Evolutionary conservation across 2,329 filamentous ascomycete species (phyloP).

Genomic region (Pseudogymnoascus sp.): DNA sequence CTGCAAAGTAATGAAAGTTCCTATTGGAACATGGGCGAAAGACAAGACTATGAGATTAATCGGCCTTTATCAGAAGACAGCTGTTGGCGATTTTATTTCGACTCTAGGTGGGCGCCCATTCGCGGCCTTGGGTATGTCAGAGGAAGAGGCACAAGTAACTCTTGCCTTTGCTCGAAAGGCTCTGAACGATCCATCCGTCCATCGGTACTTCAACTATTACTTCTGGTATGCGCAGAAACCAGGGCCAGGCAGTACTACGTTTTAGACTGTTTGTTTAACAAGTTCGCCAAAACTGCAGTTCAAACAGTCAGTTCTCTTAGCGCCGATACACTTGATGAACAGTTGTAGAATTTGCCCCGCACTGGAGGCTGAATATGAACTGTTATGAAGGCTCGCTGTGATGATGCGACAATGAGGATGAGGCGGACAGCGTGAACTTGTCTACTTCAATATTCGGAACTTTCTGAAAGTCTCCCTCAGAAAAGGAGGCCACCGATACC

Average conservation of each 20-base stretch:
- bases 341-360: no score
- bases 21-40: constrained; percentile 47
- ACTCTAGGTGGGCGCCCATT: constrained; percentile 9
- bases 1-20: constrained; percentile 46
- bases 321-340: no score
- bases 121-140: constrained; percentile 1
- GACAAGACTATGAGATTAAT: constrained; percentile 22
- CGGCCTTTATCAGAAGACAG: constrained; percentile 17
- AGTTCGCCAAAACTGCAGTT: background rate
- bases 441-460: no score
- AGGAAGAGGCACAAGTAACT: background rate
- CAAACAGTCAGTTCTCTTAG: background rate
- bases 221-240: constrained; percentile 40
- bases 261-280: background rate
- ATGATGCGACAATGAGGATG: no score
- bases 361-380: no score
- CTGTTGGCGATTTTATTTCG: constrained; percentile 12
- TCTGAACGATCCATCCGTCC: background rate
- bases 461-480: no score
- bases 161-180: background rate
- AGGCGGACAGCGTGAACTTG: no score
- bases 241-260: background rate
- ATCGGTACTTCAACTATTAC: constrained; percentile 30
- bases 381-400: no score
- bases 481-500: no score